Percentiles rank a stretch among this genome's conserved stretches.
phyloP scores from a whole-genome alignment of 306 rosid species.

The Cicer cuneatum region DNA sequence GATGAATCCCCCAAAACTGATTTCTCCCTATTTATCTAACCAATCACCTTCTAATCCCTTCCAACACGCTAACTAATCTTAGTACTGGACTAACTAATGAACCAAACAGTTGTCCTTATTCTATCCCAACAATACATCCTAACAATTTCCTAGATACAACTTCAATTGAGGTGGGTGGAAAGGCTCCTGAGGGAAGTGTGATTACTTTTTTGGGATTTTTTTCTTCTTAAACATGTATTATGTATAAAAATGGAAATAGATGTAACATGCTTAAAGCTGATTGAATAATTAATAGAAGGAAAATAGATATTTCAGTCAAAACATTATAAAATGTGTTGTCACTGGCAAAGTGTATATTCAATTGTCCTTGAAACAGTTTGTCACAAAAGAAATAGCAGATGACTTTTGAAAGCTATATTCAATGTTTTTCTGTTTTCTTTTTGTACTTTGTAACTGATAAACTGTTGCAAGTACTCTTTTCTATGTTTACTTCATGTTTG shows the following conservation, averaged over 20 bases:
- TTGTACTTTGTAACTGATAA: not conserved
- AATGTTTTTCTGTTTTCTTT: not conserved
- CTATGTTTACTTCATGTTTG: constrained; percentile 21
- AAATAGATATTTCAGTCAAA: not conserved
- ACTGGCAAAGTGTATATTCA: not conserved
- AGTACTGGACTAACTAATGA: not conserved
- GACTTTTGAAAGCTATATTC: not conserved
- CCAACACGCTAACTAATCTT: not conserved
- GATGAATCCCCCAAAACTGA: not conserved
- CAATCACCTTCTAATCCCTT: not conserved
- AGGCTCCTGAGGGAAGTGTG: not conserved
- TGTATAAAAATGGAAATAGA: constrained; percentile 11
- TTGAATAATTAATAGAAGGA: constrained; percentile 4
- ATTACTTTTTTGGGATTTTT: not conserved
- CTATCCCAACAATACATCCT: not conserved
- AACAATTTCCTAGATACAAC: constrained; percentile 24
- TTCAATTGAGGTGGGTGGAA: constrained; percentile 20
- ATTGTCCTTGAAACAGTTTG: not conserved
- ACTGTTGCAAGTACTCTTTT: constrained; percentile 12
- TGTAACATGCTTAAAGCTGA: not conserved
- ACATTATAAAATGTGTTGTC: not conserved
- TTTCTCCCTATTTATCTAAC: not conserved
- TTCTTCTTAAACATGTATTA: not conserved
- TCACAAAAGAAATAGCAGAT: not conserved
- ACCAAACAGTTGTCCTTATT: not conserved